A percentile compares a stretch with the other conserved stretches of the same genome.
Conservation (phyloP, 108 stramenopile species). For the Chaetoceros tenuissimus region DNA sequence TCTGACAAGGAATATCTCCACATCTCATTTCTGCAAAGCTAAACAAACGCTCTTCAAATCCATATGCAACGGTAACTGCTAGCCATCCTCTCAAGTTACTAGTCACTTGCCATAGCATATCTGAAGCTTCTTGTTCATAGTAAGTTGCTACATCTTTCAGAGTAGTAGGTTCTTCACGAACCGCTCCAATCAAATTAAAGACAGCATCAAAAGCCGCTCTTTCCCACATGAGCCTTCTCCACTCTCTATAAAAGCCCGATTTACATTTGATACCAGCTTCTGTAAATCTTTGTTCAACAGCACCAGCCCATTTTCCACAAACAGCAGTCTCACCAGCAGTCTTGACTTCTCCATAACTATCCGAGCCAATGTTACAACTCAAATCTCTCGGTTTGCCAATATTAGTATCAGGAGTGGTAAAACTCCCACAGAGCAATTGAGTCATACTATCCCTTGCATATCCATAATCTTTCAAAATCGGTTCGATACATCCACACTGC, state of each 20-base stretch:
- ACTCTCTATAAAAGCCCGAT: conserved; percentile 72
- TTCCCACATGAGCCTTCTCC: conserved; percentile 81
- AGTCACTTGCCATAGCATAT: conserved; percentile 76
- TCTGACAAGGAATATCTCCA: conserved; percentile 34
- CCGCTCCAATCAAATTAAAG: conserved; percentile 58
- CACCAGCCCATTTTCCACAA: conserved; percentile 80
- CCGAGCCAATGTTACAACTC: conserved; percentile 41
- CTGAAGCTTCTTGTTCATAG: conserved; percentile 69
- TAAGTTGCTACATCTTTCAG: conserved; percentile 62
- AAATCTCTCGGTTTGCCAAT: conserved; percentile 37
- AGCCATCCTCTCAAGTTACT: conserved; percentile 53
- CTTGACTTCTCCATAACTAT: conserved; percentile 60
- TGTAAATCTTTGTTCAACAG: conserved; percentile 53
- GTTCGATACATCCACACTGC: conserved; percentile 66
- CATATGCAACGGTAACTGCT: conserved; percentile 72
- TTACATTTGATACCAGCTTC: conserved; percentile 46
- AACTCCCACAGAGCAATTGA: conserved; percentile 53
- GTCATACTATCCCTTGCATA: conserved; percentile 74
- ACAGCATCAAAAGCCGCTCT: conserved; percentile 54
- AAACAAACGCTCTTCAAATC: conserved; percentile 76
- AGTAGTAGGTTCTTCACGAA: conserved; percentile 61
- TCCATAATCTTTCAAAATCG: conserved; percentile 54
- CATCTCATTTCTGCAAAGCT: conserved; percentile 54
- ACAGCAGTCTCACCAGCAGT: conserved; percentile 61
- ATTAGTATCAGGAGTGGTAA: conserved; percentile 28